Conservation (phyloP, 2,329 filamentous ascomycete species). For the Colletotrichum agaves region DNA sequence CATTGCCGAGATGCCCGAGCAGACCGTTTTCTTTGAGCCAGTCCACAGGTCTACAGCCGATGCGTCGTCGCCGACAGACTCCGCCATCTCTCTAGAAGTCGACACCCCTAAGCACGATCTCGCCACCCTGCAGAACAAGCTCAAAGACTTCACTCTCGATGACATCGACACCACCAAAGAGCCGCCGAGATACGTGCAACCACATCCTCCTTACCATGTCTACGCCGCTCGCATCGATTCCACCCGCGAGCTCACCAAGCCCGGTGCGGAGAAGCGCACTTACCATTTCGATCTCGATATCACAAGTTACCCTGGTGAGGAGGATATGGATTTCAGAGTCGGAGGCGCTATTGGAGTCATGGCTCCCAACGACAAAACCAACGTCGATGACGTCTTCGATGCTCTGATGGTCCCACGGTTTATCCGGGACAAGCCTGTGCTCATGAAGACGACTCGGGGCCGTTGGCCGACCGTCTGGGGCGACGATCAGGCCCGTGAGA, state of each 20-base stretch:
- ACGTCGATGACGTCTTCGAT: constrained; percentile 88
- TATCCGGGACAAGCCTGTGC: constrained; percentile 84
- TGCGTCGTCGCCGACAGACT: constrained; percentile 59
- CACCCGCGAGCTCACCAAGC: constrained; percentile 85
- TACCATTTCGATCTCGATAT: constrained; percentile 98
- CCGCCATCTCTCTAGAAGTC: constrained; percentile 56
- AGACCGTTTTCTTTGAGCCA: constrained; percentile 77
- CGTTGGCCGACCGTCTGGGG: constrained; percentile 99
- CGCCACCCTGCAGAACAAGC: constrained; percentile 35
- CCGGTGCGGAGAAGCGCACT: constrained; percentile 93
- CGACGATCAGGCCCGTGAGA: constrained; percentile 82
- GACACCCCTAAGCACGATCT: constrained; percentile 50
- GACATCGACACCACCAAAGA: constrained; percentile 70
- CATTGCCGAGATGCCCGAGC: constrained; percentile 76
- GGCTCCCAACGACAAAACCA: constrained; percentile 81
- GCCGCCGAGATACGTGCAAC: constrained; percentile 90
- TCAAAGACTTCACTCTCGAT: constrained; percentile 49
- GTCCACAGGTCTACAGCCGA: constrained; percentile 53
- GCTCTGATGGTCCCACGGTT: constrained; percentile 83
- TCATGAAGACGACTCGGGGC: constrained; percentile 81
- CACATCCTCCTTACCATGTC: constrained; percentile 92
- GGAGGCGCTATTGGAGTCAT: constrained; percentile 95
- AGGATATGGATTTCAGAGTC: constrained; percentile 91
- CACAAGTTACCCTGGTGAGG: constrained; percentile 90
- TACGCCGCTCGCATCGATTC: constrained; percentile 89